Base-by-base conservation (phyloP, 495 filamentous ascomycete genomes). In the Aspergillus haitiensis region DNA sequence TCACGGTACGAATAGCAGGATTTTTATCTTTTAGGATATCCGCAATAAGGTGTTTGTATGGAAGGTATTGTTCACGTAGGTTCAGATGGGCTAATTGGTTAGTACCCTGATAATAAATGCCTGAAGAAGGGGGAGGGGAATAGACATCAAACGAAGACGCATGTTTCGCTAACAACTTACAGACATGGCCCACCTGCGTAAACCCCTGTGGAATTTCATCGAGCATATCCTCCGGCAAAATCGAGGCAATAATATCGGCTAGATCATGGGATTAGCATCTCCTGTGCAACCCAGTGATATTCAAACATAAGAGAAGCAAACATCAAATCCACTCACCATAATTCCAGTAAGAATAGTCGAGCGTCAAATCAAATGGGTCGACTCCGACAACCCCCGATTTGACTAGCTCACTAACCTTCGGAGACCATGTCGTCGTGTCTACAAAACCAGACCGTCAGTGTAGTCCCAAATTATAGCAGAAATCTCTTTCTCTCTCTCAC, bases 11-110 rank as follows among this genome's bases (percentile, higher is more conserved):
- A 60, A 96, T 82, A 3, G 75, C 76, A 5, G 81, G 78, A 71
- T 93, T 95, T 74, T 99, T 99, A 78, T 97, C 93, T 47, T 89
- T 75, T 13, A 98, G 71, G 15, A 98, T 85, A 63, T 90, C 71
- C 5, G 90, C 94, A 46, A 98, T 91, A 0, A 98, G 64, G 57
- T 87, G 67, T 70, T 92, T 94, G 73, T 95, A 95, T 3, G 88
- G 90, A 3, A 89, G 75, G 65, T 87, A 96, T 56, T 82, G 78
- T 11, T 89, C 84, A 18, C 90, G 86, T 21, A 99, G 88, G 74
- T 99, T 99, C 31, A 99, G 72, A 66, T 99, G 94, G 33, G 89
- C 91, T 80, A 37, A 35, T 40, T 47, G 7, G 57, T 71, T 21
- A 72, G 62, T 36, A 57, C 27, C 49, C 16, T 11, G 39, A 35